Base-by-base conservation (phyloP, 805 yeast genomes). In the Torulaspora franciscae region DNA sequence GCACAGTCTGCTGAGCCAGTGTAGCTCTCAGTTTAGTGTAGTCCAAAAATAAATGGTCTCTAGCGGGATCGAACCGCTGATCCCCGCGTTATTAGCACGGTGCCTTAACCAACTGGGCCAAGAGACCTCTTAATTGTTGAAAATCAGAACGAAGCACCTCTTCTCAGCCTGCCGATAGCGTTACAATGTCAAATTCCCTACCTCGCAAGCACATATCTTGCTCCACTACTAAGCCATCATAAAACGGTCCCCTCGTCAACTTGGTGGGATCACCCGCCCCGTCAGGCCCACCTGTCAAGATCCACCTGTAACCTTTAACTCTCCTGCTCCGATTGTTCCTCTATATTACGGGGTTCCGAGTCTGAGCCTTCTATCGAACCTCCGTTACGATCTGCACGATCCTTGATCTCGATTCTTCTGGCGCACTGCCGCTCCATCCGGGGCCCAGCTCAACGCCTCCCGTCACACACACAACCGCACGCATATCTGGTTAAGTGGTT, bases 61-160 rank as follows among this genome's bases (percentile, higher is more conserved):
- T 60, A 60, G 62, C 65, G 63, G 65, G 65, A 58, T 60, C 65
- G 65, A 60, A 60, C 65, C 63, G 65, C 62, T 60, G 65, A 60
- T 60, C 65, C 63, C 63, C 60, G 65, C 65, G 65, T 60, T 60
- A 60, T 60, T 60, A 60, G 65, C 65, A 60, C 65, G 59, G 62
- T 59, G 65, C 65, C 65, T 60, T 60, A 60, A 60, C 65, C 65
- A 60, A 60, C 65, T 60, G 65, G 65, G 65, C 65, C 65, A 60
- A 60, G 65, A 53, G 59, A 60, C 58, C 65, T 32, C 4, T 11
- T 17, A 38, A 17, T 39, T 39, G 29, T 27, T 23, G 42, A 11
- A 23, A 30, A 30, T n/a, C n/a, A n/a, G n/a, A n/a, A n/a, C n/a
- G n/a, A n/a, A n/a, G n/a, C n/a, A n/a, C n/a, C n/a, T n/a, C n/a